A percentile compares a stretch with the other conserved stretches of the same genome.
These are phyloP conservation scores for Liriodendron chinense DNA, from an alignment of 164 flowering plant genomes.

Conservation along the genomic window DNA sequence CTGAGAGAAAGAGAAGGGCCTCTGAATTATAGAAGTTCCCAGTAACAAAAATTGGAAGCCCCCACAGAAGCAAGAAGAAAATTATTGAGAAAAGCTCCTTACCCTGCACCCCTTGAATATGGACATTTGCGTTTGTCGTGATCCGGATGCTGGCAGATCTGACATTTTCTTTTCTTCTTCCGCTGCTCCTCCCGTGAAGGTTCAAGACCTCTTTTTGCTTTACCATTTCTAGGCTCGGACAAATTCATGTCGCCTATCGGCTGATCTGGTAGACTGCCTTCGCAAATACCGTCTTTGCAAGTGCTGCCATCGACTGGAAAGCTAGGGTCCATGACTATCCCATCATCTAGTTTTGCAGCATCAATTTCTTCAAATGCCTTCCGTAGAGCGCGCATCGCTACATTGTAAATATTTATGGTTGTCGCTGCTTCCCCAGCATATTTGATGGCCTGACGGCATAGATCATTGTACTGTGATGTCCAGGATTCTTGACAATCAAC, in stretches of 20 bases:
- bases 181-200: neutral
- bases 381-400: conserved; percentile 54
- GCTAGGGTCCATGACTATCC: conserved; percentile 1
- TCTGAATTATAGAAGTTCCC: neutral
- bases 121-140: conserved; percentile 11
- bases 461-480: conserved; percentile 36
- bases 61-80: conserved; percentile 1
- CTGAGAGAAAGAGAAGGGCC: neutral
- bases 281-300: conserved; percentile 16
- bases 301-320: conserved; percentile 26
- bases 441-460: conserved; percentile 51
- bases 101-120: conserved; percentile 23
- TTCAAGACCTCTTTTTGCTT: conserved; percentile 7
- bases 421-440: conserved; percentile 57
- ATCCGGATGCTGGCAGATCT: conserved; percentile 28
- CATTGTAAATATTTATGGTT: conserved; percentile 36
- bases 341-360: conserved; percentile 27
- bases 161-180: conserved; percentile 8
- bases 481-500: conserved; percentile 34
- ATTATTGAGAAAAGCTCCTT: conserved; percentile 9
- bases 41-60: neutral
- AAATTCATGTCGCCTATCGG: neutral
- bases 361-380: conserved; percentile 48
- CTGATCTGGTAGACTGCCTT: conserved; percentile 19
- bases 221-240: neutral